Percentiles rank a stretch among this genome's conserved stretches.
phyloP scores from a whole-genome alignment of 768 basidiomycete genomes.

The Termitomyces sp. region DNA sequence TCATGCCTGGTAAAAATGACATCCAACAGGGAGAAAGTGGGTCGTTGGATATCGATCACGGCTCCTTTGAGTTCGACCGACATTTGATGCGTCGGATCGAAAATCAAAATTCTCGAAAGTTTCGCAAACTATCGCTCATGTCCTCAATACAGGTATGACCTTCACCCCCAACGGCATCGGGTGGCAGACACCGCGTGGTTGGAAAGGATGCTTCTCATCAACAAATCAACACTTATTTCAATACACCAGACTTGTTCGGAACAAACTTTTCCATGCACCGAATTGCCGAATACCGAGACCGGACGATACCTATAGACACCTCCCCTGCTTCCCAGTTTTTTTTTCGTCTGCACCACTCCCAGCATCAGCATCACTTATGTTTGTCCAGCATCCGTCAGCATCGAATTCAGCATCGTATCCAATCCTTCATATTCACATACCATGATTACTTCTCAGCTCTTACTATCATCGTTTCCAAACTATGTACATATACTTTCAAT shows the following conservation, averaged over 20 bases:
- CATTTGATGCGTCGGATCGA: conserved; percentile 38
- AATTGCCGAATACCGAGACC: neutral
- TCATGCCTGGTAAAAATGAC: conserved; percentile 27
- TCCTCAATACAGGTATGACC: conserved; percentile 10
- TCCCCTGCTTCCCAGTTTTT: conserved; percentile 6
- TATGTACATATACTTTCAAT: conserved; percentile 10
- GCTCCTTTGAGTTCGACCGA: conserved; percentile 32
- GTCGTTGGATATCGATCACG: conserved; percentile 27
- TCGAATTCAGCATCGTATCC: conserved; percentile 15
- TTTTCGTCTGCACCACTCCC: conserved; percentile 9
- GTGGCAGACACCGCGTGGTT: neutral
- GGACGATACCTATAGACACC: conserved; percentile 1
- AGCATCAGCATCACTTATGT: conserved; percentile 17
- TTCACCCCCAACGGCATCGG: neutral
- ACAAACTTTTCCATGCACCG: conserved; percentile 1
- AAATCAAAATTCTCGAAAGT: conserved; percentile 26
- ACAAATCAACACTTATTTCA: neutral
- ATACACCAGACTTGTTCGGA: conserved; percentile 9
- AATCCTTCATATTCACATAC: conserved; percentile 5
- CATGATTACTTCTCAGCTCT: conserved; percentile 6
- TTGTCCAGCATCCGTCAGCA: conserved; percentile 12
- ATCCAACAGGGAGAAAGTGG: conserved; percentile 24
- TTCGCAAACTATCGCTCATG: conserved; percentile 13
- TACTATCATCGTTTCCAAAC: conserved; percentile 11
- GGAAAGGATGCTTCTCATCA: neutral